Evolutionary conservation across 768 basidiomycete genomes (phyloP).

Genomic region (Pisolithus sp.): DNA sequence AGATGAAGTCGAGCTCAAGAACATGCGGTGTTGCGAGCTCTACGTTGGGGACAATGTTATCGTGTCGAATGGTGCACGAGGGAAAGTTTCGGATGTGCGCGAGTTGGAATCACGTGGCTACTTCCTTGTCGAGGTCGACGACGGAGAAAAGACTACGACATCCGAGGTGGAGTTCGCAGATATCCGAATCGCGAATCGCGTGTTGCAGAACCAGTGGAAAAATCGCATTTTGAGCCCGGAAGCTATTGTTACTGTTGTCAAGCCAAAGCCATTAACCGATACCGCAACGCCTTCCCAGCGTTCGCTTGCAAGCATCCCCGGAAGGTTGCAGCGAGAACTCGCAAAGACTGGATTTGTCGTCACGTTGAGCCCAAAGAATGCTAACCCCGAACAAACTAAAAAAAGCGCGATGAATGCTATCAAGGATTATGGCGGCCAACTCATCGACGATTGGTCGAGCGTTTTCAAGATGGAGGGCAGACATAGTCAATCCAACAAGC

Average conservation of each 20-base stretch:
- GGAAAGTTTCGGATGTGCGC: slow-evolving; percentile 27
- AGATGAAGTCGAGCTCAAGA: slow-evolving; percentile 39
- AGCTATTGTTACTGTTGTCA: slow-evolving; percentile 36
- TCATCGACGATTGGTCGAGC: slow-evolving; percentile 57
- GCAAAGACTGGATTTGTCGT: slow-evolving; percentile 53
- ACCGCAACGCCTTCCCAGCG: slow-evolving; percentile 45
- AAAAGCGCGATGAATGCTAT: slow-evolving; percentile 39
- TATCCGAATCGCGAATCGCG: slow-evolving; percentile 46
- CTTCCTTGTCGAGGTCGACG: slow-evolving; percentile 36
- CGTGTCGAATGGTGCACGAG: slow-evolving; percentile 21
- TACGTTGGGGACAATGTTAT: slow-evolving; percentile 53
- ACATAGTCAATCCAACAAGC: slow-evolving; percentile 35
- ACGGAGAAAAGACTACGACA: slow-evolving; percentile 23
- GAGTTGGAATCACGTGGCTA: slow-evolving; percentile 22
- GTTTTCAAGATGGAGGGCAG: slow-evolving; percentile 53
- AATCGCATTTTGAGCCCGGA: slow-evolving; percentile 42
- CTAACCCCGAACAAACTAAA: slow-evolving; percentile 35
- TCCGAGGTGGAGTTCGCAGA: slow-evolving; percentile 29
- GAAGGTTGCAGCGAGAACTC: slow-evolving; percentile 33
- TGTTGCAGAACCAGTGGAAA: slow-evolving; percentile 46
- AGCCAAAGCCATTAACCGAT: slow-evolving; percentile 28
- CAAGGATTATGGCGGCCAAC: slow-evolving; percentile 44
- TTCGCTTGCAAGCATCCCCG: slow-evolving; percentile 36
- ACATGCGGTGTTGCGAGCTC: slow-evolving; percentile 50
- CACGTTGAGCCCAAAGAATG: slow-evolving; percentile 39